Evolutionary conservation across 371 early-diverging fungal species (phyloP).

Genomic region (Cokeromyces recurvatus): DNA sequence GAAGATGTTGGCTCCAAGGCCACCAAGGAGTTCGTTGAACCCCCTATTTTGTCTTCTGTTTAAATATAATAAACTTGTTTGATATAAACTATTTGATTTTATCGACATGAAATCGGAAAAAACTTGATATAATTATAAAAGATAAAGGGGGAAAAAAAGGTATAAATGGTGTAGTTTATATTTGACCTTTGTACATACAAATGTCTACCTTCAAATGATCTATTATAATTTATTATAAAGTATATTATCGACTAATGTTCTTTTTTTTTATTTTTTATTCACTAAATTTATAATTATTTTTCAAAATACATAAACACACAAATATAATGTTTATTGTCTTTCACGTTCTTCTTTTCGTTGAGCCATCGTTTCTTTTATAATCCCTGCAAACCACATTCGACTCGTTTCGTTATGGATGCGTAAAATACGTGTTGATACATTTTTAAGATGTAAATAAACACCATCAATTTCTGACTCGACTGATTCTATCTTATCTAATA

Average conservation of each 20-base stretch:
- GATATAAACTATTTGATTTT: too few species aligned
- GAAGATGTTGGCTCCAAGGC: constrained; percentile 74
- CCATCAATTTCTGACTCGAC: constrained; percentile 7
- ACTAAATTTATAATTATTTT: too few species aligned
- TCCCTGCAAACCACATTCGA: constrained; percentile 19
- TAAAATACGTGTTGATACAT: not conserved
- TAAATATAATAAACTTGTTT: too few species aligned
- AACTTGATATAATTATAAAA: too few species aligned
- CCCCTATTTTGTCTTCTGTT: constrained; percentile 70
- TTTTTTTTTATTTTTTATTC: too few species aligned
- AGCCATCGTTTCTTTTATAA: constrained; percentile 4
- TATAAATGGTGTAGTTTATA: too few species aligned
- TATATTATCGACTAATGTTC: too few species aligned
- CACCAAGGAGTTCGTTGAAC: constrained; percentile 81
- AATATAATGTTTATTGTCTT: constrained; percentile 10
- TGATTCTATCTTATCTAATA: constrained; percentile 14
- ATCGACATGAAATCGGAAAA: too few species aligned
- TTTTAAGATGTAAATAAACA: constrained; percentile 14
- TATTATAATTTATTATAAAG: too few species aligned
- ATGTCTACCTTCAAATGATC: too few species aligned
- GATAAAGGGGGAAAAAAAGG: too few species aligned
- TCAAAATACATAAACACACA: not conserved
- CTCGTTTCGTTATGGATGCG: constrained; percentile 15
- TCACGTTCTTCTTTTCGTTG: constrained; percentile 12
- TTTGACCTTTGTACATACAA: too few species aligned